phyloP scores from a whole-genome alignment of 176 grass and related monocot genomes.

The Stipa capillata region DNA sequence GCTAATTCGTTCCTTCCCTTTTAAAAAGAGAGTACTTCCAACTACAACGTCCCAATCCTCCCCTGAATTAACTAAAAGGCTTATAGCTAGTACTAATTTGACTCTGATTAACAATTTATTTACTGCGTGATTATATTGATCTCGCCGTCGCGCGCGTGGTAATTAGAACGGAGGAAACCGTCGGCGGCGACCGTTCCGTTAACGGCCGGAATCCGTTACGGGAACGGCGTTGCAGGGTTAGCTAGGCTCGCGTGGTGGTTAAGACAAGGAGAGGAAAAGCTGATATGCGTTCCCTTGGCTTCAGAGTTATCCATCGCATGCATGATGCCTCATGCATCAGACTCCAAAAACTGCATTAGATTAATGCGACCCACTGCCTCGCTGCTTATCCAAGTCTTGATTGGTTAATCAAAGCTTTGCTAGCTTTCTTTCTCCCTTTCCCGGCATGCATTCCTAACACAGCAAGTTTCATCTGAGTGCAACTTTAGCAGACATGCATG shows the following conservation, averaged over 20 bases:
- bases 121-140: not conserved
- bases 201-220: not conserved
- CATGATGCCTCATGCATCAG: not conserved
- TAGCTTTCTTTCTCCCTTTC: not conserved
- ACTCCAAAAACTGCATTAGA: not conserved
- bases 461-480: not conserved
- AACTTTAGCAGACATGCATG: not conserved
- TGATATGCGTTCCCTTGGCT: conserved; percentile 1
- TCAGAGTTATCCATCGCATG: not conserved
- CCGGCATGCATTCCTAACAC: not conserved
- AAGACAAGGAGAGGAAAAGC: conserved; percentile 4
- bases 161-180: not conserved
- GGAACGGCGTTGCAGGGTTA: not conserved
- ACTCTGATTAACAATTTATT: not conserved
- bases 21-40: not conserved
- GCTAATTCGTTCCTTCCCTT: not conserved
- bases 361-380: not conserved
- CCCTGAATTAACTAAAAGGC: not conserved
- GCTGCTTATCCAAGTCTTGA: not conserved
- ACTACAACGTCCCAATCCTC: not conserved
- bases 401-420: not conserved
- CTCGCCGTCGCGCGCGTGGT: not conserved
- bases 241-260: not conserved
- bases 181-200: not conserved
- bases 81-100: not conserved